Conservation (phyloP, 148 eudicot species). For the Dysphania ambrosioides region DNA sequence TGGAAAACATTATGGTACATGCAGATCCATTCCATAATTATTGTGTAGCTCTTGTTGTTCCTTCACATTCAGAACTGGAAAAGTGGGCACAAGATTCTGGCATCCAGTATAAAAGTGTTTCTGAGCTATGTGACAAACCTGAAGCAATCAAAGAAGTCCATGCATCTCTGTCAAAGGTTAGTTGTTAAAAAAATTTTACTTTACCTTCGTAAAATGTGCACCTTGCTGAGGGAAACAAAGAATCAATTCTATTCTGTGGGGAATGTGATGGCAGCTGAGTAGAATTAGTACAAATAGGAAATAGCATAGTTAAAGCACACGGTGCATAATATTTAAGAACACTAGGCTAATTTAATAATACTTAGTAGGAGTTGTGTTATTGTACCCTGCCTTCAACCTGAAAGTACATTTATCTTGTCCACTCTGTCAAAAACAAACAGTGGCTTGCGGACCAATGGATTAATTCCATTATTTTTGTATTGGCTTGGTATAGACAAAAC, state of each 20-base stretch:
- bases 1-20: slow-evolving; percentile 76
- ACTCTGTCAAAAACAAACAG: neutral
- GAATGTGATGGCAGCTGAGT: neutral
- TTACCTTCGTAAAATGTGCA: neutral
- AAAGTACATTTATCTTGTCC: neutral
- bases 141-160: slow-evolving; percentile 79
- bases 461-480: neutral
- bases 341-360: too few relatives aligned
- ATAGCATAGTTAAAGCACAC: neutral
- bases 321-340: neutral
- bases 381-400: neutral
- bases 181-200: slow-evolving; percentile 7
- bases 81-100: slow-evolving; percentile 80
- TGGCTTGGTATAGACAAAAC: neutral
- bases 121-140: slow-evolving; percentile 65
- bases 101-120: slow-evolving; percentile 46
- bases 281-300: neutral
- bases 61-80: slow-evolving; percentile 60
- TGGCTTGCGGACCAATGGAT: neutral
- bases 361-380: too few relatives aligned
- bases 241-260: neutral
- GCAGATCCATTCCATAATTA: slow-evolving; percentile 87
- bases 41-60: slow-evolving; percentile 83
- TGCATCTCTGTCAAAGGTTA: slow-evolving; percentile 71
- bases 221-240: neutral